Conservation (phyloP, 2,329 filamentous ascomycete species). For the Trichoderma arundinaceum region DNA sequence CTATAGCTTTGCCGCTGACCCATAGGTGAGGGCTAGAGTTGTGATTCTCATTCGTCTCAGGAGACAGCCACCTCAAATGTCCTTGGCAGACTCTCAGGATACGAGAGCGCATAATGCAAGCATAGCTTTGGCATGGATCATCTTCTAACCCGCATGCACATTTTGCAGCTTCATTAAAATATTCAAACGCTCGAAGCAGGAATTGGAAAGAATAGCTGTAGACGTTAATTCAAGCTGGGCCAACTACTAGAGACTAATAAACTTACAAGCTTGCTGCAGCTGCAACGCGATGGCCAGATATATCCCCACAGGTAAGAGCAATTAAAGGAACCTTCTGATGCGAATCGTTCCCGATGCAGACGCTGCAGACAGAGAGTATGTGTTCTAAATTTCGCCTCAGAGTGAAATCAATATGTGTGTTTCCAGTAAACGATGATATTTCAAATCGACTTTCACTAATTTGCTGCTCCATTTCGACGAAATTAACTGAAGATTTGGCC, state of each 20-base stretch:
- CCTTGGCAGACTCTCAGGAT: background rate
- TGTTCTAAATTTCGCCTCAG: constrained; percentile 10
- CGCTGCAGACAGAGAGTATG: constrained; percentile 12
- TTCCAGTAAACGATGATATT: background rate
- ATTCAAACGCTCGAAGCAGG: background rate
- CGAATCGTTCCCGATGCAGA: background rate
- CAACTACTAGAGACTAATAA: too few relatives aligned
- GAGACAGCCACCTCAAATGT: background rate
- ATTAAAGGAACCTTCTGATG: background rate
- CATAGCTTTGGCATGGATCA: background rate
- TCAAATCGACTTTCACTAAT: background rate
- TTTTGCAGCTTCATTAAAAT: background rate
- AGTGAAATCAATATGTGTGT: background rate
- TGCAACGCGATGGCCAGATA: constrained; percentile 8
- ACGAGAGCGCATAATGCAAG: background rate
- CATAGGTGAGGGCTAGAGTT: background rate
- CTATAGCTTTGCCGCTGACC: background rate
- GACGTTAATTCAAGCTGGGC: background rate
- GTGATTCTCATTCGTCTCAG: background rate
- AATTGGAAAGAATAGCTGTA: constrained; percentile 11
- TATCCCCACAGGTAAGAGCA: constrained; percentile 2
- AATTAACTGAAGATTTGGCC: background rate
- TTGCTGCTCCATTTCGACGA: background rate
- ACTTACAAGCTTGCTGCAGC: constrained; percentile 12
- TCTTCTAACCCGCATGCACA: background rate